Evolutionary conservation across 495 filamentous ascomycete genomes (phyloP).

Genomic region (Neurospora cerealis): DNA sequence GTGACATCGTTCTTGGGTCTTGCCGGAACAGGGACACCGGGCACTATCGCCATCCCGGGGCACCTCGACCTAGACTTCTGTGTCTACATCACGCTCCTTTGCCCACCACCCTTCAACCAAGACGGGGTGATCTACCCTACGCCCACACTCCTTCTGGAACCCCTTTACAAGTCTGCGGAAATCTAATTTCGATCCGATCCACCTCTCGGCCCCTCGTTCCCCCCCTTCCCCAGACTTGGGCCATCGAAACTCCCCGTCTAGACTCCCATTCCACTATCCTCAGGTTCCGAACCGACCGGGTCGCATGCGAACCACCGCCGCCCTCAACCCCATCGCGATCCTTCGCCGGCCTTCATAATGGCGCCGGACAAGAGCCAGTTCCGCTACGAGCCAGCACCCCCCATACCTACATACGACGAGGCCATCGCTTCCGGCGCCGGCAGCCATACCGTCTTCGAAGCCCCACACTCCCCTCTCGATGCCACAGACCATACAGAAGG

Average conservation of each 20-base stretch:
- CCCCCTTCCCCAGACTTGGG: background rate
- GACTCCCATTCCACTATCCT: background rate
- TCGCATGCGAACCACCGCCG: background rate
- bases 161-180: background rate
- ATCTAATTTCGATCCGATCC: background rate
- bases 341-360: slow-evolving; percentile 21
- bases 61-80: background rate
- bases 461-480: slow-evolving; percentile 27
- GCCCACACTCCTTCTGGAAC: background rate
- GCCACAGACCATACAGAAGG: slow-evolving; percentile 33
- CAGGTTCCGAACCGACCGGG: background rate
- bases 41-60: background rate
- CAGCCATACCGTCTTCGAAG: slow-evolving; percentile 9
- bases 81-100: background rate
- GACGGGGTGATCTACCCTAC: background rate
- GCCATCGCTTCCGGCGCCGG: slow-evolving; percentile 47
- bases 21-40: background rate
- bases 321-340: background rate
- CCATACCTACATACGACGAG: slow-evolving; percentile 94
- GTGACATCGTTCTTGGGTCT: background rate
- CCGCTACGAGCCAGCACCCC: slow-evolving; percentile 52
- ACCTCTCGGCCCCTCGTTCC: background rate
- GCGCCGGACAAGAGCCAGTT: slow-evolving; percentile 30
- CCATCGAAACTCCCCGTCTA: background rate
- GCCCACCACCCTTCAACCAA: background rate